These are phyloP conservation scores for Ichthyophthirius multifiliis DNA, from an alignment of 169 alveolate genomes.

Conservation along the genomic window DNA sequence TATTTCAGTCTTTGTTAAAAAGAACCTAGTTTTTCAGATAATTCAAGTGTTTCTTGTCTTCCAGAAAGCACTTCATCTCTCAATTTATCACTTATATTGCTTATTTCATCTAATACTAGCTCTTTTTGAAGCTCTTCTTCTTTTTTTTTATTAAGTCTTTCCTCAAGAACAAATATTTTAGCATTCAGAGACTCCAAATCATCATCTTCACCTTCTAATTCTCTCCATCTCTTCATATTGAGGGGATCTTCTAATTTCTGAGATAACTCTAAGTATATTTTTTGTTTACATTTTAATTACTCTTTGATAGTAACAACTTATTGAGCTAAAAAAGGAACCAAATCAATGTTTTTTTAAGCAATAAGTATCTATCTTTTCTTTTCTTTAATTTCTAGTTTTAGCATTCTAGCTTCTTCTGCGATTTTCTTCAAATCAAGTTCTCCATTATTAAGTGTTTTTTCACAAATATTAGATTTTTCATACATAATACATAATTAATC, in stretches of 20 bases:
- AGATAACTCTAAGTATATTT: constrained; percentile 60
- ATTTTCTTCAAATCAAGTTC: constrained; percentile 76
- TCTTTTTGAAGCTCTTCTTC: constrained; percentile 86
- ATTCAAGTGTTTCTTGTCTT: constrained; percentile 77
- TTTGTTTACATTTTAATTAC: constrained; percentile 59
- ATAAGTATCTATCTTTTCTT: constrained; percentile 74
- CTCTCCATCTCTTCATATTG: constrained; percentile 64
- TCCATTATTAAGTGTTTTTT: constrained; percentile 75
- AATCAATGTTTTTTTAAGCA: constrained; percentile 73
- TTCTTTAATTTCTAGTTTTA: constrained; percentile 76
- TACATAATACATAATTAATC: constrained; percentile 90
- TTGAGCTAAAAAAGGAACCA: constrained; percentile 74
- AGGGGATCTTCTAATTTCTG: constrained; percentile 76
- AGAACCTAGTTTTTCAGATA: constrained; percentile 80
- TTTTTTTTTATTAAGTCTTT: constrained; percentile 79
- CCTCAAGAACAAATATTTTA: constrained; percentile 81
- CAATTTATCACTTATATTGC: constrained; percentile 80
- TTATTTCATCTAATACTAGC: constrained; percentile 85
- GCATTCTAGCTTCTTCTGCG: constrained; percentile 79
- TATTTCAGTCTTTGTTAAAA: constrained; percentile 78
- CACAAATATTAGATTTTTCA: constrained; percentile 88
- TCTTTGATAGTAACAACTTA: constrained; percentile 58
- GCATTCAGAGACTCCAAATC: constrained; percentile 82
- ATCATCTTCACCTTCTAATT: constrained; percentile 83
- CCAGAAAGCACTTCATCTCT: constrained; percentile 84